Conservation (phyloP, 257 asterid species). For the Ocimum tenuiflorum region DNA sequence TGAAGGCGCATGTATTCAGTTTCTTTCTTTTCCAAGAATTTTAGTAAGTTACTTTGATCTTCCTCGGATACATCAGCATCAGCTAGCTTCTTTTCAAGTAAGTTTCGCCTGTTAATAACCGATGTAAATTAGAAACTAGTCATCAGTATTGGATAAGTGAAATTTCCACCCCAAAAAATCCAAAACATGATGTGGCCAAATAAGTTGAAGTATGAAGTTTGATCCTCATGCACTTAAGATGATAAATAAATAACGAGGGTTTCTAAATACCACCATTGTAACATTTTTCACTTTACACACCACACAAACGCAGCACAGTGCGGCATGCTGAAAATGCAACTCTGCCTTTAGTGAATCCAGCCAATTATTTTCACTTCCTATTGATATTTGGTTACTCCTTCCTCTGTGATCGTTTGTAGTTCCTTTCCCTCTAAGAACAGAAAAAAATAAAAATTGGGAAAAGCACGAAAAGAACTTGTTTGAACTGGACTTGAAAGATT, state of each 20-base stretch:
- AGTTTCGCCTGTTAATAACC: constrained; percentile 53
- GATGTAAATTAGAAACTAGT: constrained; percentile 9
- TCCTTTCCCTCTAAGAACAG: too few species aligned
- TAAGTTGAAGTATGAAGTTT: not conserved
- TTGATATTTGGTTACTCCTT: too few species aligned
- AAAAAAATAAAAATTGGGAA: too few species aligned
- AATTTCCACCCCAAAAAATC: not conserved
- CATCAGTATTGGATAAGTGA: constrained; percentile 2
- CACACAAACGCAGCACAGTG: too few species aligned
- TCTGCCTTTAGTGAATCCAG: too few species aligned
- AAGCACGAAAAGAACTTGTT: too few species aligned
- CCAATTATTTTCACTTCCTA: too few species aligned
- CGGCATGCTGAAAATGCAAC: too few species aligned
- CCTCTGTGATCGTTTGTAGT: too few species aligned
- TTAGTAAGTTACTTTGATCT: constrained; percentile 81
- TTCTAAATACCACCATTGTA: too few species aligned
- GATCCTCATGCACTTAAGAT: not conserved
- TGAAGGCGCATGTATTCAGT: constrained; percentile 98
- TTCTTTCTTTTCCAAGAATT: constrained; percentile 89
- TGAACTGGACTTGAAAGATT: too few species aligned
- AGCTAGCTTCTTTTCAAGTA: constrained; percentile 89
- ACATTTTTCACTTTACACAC: too few species aligned
- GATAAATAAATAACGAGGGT: not conserved
- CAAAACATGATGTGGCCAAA: not conserved
- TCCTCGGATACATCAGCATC: constrained; percentile 99